These are phyloP conservation scores for Scleroderma citrinum DNA, from an alignment of 768 basidiomycete genomes.

Conservation along the genomic window DNA sequence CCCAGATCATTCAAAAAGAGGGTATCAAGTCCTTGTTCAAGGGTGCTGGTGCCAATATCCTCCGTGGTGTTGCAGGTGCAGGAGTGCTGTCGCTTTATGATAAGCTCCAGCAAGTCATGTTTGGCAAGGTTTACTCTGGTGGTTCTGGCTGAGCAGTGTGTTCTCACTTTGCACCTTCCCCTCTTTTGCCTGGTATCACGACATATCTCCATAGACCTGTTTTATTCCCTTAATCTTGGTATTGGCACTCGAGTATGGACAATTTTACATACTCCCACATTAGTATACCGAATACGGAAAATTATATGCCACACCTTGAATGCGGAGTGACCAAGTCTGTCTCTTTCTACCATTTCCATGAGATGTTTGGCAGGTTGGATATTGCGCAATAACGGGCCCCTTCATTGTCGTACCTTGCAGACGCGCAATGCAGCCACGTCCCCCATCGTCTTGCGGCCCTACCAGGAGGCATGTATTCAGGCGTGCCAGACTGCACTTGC, in stretches of 20 bases:
- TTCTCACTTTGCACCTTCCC: conserved; percentile 24
- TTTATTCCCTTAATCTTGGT: conserved; percentile 24
- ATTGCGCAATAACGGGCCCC: conserved; percentile 2
- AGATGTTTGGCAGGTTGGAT: conserved; percentile 5
- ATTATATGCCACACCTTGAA: background rate
- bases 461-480: conserved; percentile 76
- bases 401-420: background rate
- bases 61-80: conserved; percentile 99
- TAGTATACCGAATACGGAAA: conserved; percentile 19
- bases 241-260: conserved; percentile 18
- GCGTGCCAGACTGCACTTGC: conserved; percentile 70
- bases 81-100: conserved; percentile 99
- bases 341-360: conserved; percentile 6
- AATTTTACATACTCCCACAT: conserved; percentile 18
- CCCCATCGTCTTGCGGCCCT: conserved; percentile 62
- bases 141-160: conserved; percentile 39
- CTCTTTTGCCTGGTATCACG: conserved; percentile 16
- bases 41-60: conserved; percentile 94
- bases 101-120: conserved; percentile 93
- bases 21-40: conserved; percentile 96
- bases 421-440: conserved; percentile 4
- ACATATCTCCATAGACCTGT: conserved; percentile 29
- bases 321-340: background rate
- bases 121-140: conserved; percentile 99
- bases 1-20: conserved; percentile 94